Evolutionary conservation across 2,329 filamentous ascomycete genomes (phyloP).

Genomic region (Alternaria ventricosa): DNA sequence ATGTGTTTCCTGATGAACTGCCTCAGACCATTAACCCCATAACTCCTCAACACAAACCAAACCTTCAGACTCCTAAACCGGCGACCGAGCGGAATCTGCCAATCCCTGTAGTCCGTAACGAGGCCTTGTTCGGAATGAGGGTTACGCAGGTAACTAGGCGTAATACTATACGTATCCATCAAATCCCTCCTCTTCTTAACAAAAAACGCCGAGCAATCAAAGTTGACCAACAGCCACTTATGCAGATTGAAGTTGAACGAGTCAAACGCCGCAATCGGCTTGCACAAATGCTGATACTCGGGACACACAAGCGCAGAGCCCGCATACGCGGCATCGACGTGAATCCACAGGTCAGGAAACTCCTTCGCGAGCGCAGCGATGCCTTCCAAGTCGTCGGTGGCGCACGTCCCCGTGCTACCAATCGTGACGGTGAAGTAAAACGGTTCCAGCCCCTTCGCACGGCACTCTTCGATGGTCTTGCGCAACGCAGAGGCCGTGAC

Average conservation of each 20-base stretch:
- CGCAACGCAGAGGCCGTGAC: conserved; percentile 71
- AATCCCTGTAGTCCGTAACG: conserved; percentile 95
- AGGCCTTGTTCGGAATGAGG: conserved; percentile 78
- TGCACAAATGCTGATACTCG: conserved; percentile 75
- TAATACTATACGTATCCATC: conserved; percentile 79
- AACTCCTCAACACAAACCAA: conserved; percentile 90
- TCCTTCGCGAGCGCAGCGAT: conserved; percentile 65
- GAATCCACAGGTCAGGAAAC: conserved; percentile 78
- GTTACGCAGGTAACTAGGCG: conserved; percentile 83
- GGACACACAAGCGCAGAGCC: conserved; percentile 83
- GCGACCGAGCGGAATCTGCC: conserved; percentile 92
- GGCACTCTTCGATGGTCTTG: conserved; percentile 68
- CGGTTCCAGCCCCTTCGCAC: conserved; percentile 74
- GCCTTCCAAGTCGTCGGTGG: conserved; percentile 79
- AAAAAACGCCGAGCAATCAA: conserved; percentile 80
- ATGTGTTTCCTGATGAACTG: conserved; percentile 75
- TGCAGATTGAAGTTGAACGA: conserved; percentile 96
- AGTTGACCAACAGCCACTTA: conserved; percentile 96
- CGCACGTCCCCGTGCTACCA: conserved; percentile 88
- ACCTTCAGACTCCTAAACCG: conserved; percentile 90
- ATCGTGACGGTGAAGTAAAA: conserved; percentile 86
- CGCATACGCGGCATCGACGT: conserved; percentile 92
- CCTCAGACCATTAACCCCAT: conserved; percentile 78
- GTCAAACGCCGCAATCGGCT: conserved; percentile 72
- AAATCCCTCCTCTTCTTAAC: conserved; percentile 77